A percentile compares a stretch with the other conserved stretches of the same genome.
Evolutionary conservation across 805 yeast species (phyloP).

Genomic region (Ogataea trehalophila): DNA sequence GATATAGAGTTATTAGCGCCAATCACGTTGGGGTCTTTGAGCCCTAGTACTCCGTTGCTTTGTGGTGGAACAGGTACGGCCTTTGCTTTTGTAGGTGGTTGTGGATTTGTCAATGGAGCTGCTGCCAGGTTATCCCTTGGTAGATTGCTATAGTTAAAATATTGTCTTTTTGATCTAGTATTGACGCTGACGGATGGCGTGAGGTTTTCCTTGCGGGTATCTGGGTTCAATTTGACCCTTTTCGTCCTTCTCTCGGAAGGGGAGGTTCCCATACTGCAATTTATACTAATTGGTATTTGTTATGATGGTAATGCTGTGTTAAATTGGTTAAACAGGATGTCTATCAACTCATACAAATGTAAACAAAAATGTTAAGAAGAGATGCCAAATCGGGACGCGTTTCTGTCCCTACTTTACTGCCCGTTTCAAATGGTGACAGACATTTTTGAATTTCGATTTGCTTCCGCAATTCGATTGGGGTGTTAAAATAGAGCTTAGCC

Average conservation of each 20-base stretch:
- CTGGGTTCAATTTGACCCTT: slow-evolving; percentile 1
- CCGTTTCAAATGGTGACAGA: no score
- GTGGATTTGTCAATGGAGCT: background rate
- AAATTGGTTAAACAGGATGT: no score
- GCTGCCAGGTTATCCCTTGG: slow-evolving; percentile 3
- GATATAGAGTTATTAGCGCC: slow-evolving; percentile 2
- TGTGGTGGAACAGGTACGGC: background rate
- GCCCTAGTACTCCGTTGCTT: background rate
- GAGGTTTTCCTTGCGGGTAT: slow-evolving; percentile 6
- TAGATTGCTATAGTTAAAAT: slow-evolving; percentile 5
- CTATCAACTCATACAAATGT: no score
- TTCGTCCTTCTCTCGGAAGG: slow-evolving; percentile 6
- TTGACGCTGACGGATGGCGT: background rate
- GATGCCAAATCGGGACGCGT: no score
- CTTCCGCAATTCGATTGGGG: no score
- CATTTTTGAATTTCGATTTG: no score
- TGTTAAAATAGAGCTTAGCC: no score
- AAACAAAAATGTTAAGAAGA: no score
- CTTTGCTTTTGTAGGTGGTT: slow-evolving; percentile 8
- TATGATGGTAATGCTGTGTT: no score
- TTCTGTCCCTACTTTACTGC: no score
- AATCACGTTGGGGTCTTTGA: slow-evolving; percentile 17
- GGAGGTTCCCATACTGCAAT: background rate
- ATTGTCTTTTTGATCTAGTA: slow-evolving; percentile 1
- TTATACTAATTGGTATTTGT: no score